Evolutionary conservation across 257 asterid genomes (phyloP).

Genomic region (Solanum piurae): DNA sequence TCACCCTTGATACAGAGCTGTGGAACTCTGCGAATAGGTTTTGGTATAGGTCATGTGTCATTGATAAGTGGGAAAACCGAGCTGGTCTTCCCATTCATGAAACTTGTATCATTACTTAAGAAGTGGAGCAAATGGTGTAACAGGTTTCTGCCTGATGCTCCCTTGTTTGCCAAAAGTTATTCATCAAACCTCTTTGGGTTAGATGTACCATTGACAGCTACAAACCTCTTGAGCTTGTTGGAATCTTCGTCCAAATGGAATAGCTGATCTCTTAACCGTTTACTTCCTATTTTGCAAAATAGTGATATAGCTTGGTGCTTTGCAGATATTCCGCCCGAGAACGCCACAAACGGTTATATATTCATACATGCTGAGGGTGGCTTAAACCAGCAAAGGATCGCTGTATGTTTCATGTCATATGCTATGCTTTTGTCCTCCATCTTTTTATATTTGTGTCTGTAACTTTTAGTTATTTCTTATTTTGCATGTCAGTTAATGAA

Average conservation of each 20-base stretch:
- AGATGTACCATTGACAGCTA: background rate
- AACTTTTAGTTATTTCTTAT: background rate
- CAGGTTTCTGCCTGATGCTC: background rate
- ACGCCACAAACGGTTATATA: conserved; percentile 74
- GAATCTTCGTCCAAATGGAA: background rate
- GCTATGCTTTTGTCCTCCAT: background rate
- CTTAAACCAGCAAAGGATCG: conserved; percentile 95
- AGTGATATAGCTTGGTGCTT: conserved; percentile 2
- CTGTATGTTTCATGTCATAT: conserved; percentile 39
- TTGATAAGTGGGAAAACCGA: background rate
- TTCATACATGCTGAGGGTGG: conserved; percentile 99
- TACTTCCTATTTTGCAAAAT: background rate
- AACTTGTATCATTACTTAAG: background rate
- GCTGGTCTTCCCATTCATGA: background rate
- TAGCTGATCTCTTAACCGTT: background rate
- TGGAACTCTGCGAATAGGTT: background rate
- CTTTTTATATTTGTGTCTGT: background rate
- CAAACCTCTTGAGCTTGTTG: background rate
- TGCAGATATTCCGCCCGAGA: conserved; percentile 77
- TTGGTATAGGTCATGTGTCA: background rate
- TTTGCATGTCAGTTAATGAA: background rate
- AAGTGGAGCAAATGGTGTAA: background rate
- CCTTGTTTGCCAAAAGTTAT: background rate
- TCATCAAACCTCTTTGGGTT: background rate
- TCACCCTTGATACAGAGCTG: background rate